Base-by-base conservation (phyloP, 345 rosid genomes). In the Eucalyptus marginata region DNA sequence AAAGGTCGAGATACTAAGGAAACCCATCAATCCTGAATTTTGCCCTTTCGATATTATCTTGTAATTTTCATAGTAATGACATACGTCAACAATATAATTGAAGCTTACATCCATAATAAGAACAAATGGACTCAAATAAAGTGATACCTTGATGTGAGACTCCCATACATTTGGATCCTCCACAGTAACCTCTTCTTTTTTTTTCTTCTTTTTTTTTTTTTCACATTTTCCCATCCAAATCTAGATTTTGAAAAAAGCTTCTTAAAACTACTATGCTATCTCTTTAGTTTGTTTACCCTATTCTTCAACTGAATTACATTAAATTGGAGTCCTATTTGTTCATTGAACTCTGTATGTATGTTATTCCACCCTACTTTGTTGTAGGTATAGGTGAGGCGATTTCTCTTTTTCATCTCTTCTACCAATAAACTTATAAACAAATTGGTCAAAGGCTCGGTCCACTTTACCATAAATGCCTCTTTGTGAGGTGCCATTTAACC, bases 1-100 rank as follows among this genome's bases (percentile, higher is more conserved):
- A 1, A 52, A 52, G 10, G 10, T 7, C 1, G 0, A 1, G 58
- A 7, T 52, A 52, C 10, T 20, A 20, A 52, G 4, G 58, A 52
- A 52, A 52, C 58, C 25, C 58, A 52, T 52, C 2, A 52, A 18
- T 52, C 4, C 3, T 52, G 0, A 52, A 52, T 52, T 52, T 52
- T 52, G 4, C 58, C 0, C 25, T 7, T 52, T 52, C 2, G 0
- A 5, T 52, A 52, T 20, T 52, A 52, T 52, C 25, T 52, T 52
- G 58, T 52, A 52, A 52, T 52, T 52, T 52, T 52, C 58, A 52
- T 52, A 52, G 10, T 52, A 52, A 52, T 52, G 10, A 52, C 58
- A 52, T 1, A 58, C 0, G 1, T 25, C 29, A 58, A 25, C 14
- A 24, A 58, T 25, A 25, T 58, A 58, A 58, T 58, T 25, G 64